Conservation (phyloP, 768 basidiomycete genomes). For the Sporobolomyces roseus region DNA sequence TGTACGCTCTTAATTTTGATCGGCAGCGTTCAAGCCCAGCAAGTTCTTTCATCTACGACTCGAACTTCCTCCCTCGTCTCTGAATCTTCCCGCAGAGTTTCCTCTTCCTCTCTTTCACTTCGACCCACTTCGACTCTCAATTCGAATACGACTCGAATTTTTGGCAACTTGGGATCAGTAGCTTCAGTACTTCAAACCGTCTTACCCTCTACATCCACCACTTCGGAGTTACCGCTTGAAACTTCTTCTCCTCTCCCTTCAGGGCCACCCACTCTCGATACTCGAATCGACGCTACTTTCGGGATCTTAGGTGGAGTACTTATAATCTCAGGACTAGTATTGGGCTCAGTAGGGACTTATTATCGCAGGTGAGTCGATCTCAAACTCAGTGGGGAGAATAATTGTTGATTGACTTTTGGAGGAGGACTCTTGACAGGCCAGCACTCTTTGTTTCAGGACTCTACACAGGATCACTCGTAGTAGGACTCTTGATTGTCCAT, state of each 20-base stretch:
- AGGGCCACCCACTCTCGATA: slow-evolving; percentile 4
- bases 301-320: slow-evolving; percentile 67
- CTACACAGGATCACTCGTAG: slow-evolving; percentile 79
- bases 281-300: slow-evolving; percentile 18
- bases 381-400: background rate
- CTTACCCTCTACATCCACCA: background rate
- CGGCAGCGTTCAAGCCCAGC: background rate
- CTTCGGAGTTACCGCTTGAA: background rate
- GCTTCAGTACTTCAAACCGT: background rate
- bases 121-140: background rate
- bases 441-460: slow-evolving; percentile 86
- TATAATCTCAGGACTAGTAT: slow-evolving; percentile 82
- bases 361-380: slow-evolving; percentile 81
- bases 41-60: background rate
- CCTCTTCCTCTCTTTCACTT: slow-evolving; percentile 1
- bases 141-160: background rate
- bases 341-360: slow-evolving; percentile 89
- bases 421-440: background rate
- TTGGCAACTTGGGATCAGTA: background rate
- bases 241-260: background rate
- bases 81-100: no score
- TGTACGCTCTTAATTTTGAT: background rate
- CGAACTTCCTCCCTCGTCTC: background rate
- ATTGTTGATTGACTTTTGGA: no score
- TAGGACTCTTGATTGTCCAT: slow-evolving; percentile 78